Percentiles rank a stretch among this genome's conserved stretches.
Conservation (phyloP, 306 rosid species). For the Spatholobus suberectus region DNA sequence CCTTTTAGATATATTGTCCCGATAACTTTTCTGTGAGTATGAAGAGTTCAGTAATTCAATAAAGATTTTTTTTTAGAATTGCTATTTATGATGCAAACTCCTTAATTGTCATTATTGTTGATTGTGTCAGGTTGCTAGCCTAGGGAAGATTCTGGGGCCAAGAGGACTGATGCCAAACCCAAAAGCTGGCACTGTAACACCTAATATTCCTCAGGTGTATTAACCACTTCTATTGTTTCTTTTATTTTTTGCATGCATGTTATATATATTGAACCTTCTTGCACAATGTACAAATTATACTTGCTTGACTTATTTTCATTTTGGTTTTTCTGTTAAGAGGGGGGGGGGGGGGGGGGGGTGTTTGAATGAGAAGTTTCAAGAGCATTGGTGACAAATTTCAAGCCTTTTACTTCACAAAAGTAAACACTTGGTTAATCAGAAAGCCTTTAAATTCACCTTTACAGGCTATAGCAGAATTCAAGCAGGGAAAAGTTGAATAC, state of each 20-base stretch:
- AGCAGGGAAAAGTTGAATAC: conserved; percentile 96
- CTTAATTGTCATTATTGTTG: conserved; percentile 37
- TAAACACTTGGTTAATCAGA: not conserved
- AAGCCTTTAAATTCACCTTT: conserved; percentile 16
- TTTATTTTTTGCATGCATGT: not conserved
- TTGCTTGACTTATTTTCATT: not conserved
- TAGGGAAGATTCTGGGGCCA: conserved; percentile 98
- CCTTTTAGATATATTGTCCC: not conserved
- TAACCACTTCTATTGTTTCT: conserved; percentile 7
- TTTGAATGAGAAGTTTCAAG: not conserved
- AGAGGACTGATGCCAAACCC: conserved; percentile 99
- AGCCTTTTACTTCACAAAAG: not conserved
- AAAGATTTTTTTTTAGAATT: not conserved
- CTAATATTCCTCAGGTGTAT: conserved; percentile 92
- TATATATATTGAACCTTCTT: not conserved
- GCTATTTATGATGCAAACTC: conserved; percentile 25
- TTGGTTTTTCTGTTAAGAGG: not conserved
- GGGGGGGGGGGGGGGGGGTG: not conserved
- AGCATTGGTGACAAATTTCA: not conserved
- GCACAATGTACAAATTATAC: not conserved
- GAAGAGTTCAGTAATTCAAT: not conserved
- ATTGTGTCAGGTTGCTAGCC: conserved; percentile 84
- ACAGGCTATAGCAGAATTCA: conserved; percentile 97
- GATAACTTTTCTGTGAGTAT: not conserved
- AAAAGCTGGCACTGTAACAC: conserved; percentile 97